phyloP scores from a whole-genome alignment of 2,329 filamentous ascomycete species.

The Aspergillus sclerotialis region DNA sequence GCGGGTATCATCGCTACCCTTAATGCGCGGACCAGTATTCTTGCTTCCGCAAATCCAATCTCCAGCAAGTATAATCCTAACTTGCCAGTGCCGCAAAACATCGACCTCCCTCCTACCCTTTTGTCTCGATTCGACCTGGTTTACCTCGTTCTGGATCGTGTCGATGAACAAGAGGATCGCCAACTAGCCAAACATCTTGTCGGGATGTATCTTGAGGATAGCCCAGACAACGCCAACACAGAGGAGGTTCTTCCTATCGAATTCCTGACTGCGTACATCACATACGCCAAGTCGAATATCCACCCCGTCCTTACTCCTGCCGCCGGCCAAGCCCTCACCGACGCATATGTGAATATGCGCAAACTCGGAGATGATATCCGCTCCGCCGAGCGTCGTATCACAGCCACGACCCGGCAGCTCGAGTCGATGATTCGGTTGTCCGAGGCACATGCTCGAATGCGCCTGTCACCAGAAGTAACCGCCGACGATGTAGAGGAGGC shows the following conservation, averaged over 20 bases:
- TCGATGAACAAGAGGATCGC: constrained; percentile 84
- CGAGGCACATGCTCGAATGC: constrained; percentile 98
- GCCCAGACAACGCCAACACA: constrained; percentile 70
- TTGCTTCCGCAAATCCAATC: constrained; percentile 95
- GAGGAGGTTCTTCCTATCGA: constrained; percentile 88
- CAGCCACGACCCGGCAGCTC: constrained; percentile 89
- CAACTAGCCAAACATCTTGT: constrained; percentile 86
- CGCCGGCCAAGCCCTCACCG: constrained; percentile 75
- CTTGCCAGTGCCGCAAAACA: constrained; percentile 92
- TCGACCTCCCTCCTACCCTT: constrained; percentile 89
- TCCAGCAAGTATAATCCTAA: constrained; percentile 97
- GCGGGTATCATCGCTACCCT: constrained; percentile 78
- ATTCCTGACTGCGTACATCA: constrained; percentile 94
- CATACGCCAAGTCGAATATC: constrained; percentile 80
- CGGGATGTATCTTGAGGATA: constrained; percentile 94
- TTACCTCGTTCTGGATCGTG: constrained; percentile 89
- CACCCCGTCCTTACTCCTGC: constrained; percentile 74
- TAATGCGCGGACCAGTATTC: constrained; percentile 89
- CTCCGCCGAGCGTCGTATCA: constrained; percentile 88
- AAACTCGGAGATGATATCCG: constrained; percentile 84
- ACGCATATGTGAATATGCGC: constrained; percentile 90
- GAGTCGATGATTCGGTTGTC: constrained; percentile 97
- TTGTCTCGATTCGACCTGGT: constrained; percentile 95
- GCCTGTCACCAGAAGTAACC: constrained; percentile 68
- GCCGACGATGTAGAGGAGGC: constrained; percentile 81